Conservation (phyloP, 2,329 filamentous ascomycete genomes). For the Aspergillus sp. region DNA sequence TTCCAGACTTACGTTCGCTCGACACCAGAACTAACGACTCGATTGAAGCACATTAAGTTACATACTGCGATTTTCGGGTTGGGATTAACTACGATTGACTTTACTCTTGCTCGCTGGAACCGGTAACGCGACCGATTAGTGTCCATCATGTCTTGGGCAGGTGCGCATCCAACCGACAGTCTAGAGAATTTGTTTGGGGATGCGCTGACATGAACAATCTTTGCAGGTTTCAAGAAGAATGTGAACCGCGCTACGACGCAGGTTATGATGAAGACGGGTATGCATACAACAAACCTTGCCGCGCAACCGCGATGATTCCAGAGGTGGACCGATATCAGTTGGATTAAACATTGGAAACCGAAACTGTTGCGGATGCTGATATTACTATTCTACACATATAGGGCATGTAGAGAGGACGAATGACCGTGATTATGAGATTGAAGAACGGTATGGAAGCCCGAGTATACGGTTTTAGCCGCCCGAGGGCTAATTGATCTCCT, state of each 20-base stretch:
- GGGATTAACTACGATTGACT: not conserved
- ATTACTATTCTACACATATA: slow-evolving; percentile 27
- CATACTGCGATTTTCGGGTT: not conserved
- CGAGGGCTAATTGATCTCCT: slow-evolving; percentile 18
- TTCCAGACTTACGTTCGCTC: slow-evolving; percentile 4
- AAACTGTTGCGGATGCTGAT: slow-evolving; percentile 2
- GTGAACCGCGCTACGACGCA: slow-evolving; percentile 98
- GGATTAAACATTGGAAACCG: not conserved
- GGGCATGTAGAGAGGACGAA: slow-evolving; percentile 98
- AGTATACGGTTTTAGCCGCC: not conserved
- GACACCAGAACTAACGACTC: not conserved
- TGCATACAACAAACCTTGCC: slow-evolving; percentile 28
- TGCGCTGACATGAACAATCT: slow-evolving; percentile 6
- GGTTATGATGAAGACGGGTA: slow-evolving; percentile 99
- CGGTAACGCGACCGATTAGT: slow-evolving; percentile 11
- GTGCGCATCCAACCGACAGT: slow-evolving; percentile 39
- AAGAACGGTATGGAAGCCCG: slow-evolving; percentile 66
- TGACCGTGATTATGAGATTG: slow-evolving; percentile 97
- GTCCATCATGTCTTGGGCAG: slow-evolving; percentile 70
- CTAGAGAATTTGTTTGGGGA: not conserved
- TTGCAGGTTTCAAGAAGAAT: slow-evolving; percentile 83
- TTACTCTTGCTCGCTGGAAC: not conserved
- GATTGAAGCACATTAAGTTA: not conserved
- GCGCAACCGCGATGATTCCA: slow-evolving; percentile 9
- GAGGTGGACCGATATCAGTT: not conserved